phyloP scores from a whole-genome alignment of 2,329 filamentous ascomycete genomes.

The Coniochaeta sp. region DNA sequence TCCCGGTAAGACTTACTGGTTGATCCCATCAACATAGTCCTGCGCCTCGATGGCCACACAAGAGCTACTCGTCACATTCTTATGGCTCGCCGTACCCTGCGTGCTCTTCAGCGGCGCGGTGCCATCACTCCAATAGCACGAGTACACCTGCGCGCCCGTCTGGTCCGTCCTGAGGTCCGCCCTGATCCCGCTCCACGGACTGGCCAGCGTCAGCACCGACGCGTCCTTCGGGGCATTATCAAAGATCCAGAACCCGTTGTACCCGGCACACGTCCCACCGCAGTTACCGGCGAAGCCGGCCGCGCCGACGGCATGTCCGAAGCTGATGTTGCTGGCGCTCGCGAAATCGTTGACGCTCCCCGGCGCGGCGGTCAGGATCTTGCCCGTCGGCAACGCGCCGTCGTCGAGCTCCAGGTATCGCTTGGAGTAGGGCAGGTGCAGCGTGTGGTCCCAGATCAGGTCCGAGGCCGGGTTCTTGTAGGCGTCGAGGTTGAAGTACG shows the following conservation, averaged over 20 bases:
- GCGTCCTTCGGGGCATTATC: slow-evolving; percentile 30
- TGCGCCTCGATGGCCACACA: slow-evolving; percentile 72
- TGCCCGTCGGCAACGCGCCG: slow-evolving; percentile 51
- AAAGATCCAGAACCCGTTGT: slow-evolving; percentile 54
- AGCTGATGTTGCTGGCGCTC: slow-evolving; percentile 46
- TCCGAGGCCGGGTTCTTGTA: slow-evolving; percentile 49
- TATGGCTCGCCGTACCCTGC: slow-evolving; percentile 41
- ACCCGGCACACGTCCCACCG: slow-evolving; percentile 59
- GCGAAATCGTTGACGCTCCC: slow-evolving; percentile 60
- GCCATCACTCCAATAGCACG: slow-evolving; percentile 50
- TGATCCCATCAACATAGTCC: slow-evolving; percentile 72
- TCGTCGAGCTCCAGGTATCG: slow-evolving; percentile 49
- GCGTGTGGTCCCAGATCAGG: slow-evolving; percentile 52
- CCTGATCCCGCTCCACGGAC: slow-evolving; percentile 58
- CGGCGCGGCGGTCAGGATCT: slow-evolving; percentile 47
- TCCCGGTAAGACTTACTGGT: slow-evolving; percentile 40
- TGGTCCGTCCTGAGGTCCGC: slow-evolving; percentile 65
- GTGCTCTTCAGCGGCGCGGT: slow-evolving; percentile 47
- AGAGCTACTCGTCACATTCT: slow-evolving; percentile 49
- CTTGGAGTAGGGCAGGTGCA: slow-evolving; percentile 54
- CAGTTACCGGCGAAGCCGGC: slow-evolving; percentile 56
- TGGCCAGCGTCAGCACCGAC: slow-evolving; percentile 47
- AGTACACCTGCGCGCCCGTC: slow-evolving; percentile 63
- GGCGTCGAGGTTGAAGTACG: slow-evolving; percentile 62
- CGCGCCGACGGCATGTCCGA: slow-evolving; percentile 53